Base-by-base conservation (phyloP, 2,329 filamentous ascomycete genomes). In the Microdochium paspali region DNA sequence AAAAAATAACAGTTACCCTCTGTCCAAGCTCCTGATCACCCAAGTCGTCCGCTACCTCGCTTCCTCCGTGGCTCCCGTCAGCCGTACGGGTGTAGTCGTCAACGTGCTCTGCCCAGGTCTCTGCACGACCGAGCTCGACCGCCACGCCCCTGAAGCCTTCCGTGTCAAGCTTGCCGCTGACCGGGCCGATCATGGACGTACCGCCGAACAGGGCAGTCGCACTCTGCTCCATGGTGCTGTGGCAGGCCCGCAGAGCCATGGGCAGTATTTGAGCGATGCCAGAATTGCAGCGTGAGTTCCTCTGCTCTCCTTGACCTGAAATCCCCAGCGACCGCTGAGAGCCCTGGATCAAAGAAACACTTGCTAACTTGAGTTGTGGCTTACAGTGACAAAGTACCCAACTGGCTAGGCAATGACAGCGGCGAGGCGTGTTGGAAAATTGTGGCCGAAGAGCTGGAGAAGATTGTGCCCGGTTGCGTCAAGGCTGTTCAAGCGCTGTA, bases 381-480 rank as follows among this genome's bases (percentile, higher is more conserved):
- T 40, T 13, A 28, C 26, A 46, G 18, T 10, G 15, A 54, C 51
- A 15, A 31, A 49, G 3, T 49, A 49, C n/a, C 32, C 60, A 1
- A 59, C 58, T 7, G 46, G 44, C 21, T 61, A 56, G 56, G 44
- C 58, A 47, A 46, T 30, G 47, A 49, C 24, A 35, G 47, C n/a
- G 56, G 62, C 48, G 52, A 61, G 48, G 30, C 43, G 12, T 45
- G 60, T 3, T 66, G 63, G 61, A 51, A 61, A 3, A 43, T 47
- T 9, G 39, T 66, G 24, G 52, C 55, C 4, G 51, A 49, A 18
- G 54, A 62, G 48, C 32, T 66, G 21, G 59, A 66, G 46, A 40
- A 35, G 10, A 49, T 56, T 18, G 51, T 58, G 44, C 60, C 60
- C 13, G 61, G 61, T 1, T 60, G 56, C 42, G 51, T 64, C 28